These are phyloP conservation scores for Apium graveolens DNA, from an alignment of 129 eudicot genomes.

Conservation along the genomic window DNA sequence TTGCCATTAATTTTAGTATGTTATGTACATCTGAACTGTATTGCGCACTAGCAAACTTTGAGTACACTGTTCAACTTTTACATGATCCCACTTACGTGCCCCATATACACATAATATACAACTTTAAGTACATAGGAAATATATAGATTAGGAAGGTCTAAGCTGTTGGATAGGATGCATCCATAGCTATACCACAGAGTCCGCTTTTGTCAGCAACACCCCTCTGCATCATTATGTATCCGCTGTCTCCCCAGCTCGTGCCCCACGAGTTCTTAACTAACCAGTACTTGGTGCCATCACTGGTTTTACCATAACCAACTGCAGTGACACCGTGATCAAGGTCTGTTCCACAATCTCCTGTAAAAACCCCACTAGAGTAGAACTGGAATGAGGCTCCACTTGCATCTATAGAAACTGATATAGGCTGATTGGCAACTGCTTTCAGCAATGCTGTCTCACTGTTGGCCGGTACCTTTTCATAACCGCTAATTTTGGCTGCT, in stretches of 20 bases:
- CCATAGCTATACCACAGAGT: conserved; percentile 42
- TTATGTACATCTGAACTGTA: neutral
- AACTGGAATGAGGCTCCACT: conserved; percentile 16
- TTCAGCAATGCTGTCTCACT: conserved; percentile 14
- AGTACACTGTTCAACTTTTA: neutral
- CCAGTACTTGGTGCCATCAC: conserved; percentile 29
- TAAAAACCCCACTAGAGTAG: conserved; percentile 24
- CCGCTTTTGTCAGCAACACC: conserved; percentile 33
- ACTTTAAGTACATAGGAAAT: neutral
- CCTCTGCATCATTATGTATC: conserved; percentile 44
- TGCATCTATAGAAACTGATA: conserved; percentile 23
- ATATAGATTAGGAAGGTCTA: neutral
- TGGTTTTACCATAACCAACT: conserved; percentile 27
- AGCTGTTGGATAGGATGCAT: conserved; percentile 34
- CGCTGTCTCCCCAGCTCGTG: conserved; percentile 42
- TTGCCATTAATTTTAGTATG: neutral
- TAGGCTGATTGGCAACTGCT: conserved; percentile 30
- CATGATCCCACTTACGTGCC: neutral
- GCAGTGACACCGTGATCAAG: conserved; percentile 29
- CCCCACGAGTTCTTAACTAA: conserved; percentile 31
- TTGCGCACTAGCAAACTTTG: neutral
- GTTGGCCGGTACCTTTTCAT: conserved; percentile 16
- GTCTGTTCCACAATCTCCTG: conserved; percentile 21
- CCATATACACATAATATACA: neutral
- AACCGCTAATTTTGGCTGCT: conserved; percentile 20